Evolutionary conservation across 495 filamentous ascomycete species (phyloP), one percentile per base, ranked within the genome.

Genomic region (Aspergillus nanangensis): DNA sequence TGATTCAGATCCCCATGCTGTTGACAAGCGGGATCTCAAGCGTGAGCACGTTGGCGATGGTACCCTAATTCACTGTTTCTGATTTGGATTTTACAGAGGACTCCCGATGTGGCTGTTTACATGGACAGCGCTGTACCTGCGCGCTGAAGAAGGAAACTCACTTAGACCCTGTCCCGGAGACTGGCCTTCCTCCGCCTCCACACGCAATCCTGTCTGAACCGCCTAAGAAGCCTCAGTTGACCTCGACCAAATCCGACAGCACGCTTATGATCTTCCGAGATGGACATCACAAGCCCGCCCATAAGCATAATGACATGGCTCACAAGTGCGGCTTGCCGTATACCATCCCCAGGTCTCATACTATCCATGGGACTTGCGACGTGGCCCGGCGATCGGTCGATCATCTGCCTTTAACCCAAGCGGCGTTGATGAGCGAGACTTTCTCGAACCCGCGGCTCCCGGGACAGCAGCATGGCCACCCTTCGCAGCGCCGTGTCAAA

Each of bases 51-150:
- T 65, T 59, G 66, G 62, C 59, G 57, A 67, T 60, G 56, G 57
- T 50, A 54, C 24, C 45, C 47, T 51, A 42, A 41, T 58, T 59
- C 57, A 50, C 52, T 56, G 47, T 54, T 66, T 66, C 63, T 69
- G 63, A 69, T 66, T 38, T 58, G 52, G 41, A 59, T 69, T 50
- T 52, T 69, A 70, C 67, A 62, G 66, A 63, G 75, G 71, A 80
- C 76, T 80, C 87, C 66, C 85, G 76, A 58, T 93, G 89, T 69
- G 91, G 84, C 74, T 98, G 93, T 70, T 82, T 79, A 63, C 88
- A 95, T 67, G 93, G 93, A 61, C 82, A 82, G 56, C 88, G 88
- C 67, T 98, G 93, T 73, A 86, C 83, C 51, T 98, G 93, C 71
- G 84, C 87, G 54, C 63, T 90, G 65, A 98, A 96, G 75, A 95